Conservation (phyloP, 306 rosid genomes). For the Bauhinia variegata region DNA sequence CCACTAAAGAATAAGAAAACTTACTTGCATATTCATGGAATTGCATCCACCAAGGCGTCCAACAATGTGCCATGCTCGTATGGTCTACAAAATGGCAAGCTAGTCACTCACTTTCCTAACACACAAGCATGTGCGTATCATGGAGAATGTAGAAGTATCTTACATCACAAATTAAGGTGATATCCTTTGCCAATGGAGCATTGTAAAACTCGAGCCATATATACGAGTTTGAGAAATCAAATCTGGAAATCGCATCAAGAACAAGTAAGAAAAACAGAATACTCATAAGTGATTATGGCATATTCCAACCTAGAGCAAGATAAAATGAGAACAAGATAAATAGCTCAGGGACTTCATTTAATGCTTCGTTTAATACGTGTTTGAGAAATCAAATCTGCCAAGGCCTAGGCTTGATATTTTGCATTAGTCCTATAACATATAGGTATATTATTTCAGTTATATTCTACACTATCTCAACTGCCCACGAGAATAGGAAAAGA, state of each 20-base stretch:
- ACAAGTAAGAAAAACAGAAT: constrained; percentile 10
- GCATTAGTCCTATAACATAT: too few relatives aligned
- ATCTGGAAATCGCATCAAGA: constrained; percentile 54
- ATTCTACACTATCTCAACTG: not conserved
- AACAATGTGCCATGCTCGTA: constrained; percentile 87
- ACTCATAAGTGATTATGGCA: constrained; percentile 21
- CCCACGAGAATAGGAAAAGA: constrained; percentile 7
- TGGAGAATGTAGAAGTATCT: constrained; percentile 41
- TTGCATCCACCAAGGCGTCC: constrained; percentile 96
- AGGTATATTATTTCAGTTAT: not conserved
- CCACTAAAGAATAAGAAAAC: constrained; percentile 22
- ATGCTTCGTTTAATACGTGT: too few relatives aligned
- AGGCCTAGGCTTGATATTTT: too few relatives aligned
- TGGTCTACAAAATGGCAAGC: constrained; percentile 50
- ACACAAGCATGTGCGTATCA: constrained; percentile 4
- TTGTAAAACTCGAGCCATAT: constrained; percentile 93
- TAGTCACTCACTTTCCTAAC: constrained; percentile 21
- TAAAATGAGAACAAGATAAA: constrained; percentile 4
- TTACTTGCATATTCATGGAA: constrained; percentile 94
- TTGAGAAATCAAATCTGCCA: too few relatives aligned
- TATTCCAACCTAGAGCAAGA: constrained; percentile 15
- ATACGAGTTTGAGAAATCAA: constrained; percentile 78
- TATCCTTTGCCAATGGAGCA: constrained; percentile 74
- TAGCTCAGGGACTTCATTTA: not conserved
- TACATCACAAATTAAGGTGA: constrained; percentile 77